Evolutionary conservation across 163 green algal species (phyloP).

Genomic region (Chlorella variabilis): DNA sequence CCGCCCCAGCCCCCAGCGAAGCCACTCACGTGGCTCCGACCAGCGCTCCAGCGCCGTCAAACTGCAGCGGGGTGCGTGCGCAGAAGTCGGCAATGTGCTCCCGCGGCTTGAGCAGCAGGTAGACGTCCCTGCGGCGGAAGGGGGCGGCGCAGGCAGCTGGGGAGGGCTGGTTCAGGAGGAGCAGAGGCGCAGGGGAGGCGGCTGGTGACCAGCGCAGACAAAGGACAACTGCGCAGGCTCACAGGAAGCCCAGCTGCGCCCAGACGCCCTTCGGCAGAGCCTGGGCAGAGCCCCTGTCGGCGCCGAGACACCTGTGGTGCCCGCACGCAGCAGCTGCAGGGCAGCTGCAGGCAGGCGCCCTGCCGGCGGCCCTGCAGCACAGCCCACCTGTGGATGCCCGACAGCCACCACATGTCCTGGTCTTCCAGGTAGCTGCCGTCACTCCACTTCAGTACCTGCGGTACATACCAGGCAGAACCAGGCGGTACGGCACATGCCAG

Average conservation of each 20-base stretch:
- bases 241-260: no score
- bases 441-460: conserved; percentile 89
- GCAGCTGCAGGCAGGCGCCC: background rate
- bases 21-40: conserved; percentile 40
- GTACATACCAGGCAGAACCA: background rate
- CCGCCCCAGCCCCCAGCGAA: no score
- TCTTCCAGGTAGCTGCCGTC: conserved; percentile 98
- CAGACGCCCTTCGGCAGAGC: no score
- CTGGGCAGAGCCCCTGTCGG: no score
- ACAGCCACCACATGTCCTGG: conserved; percentile 97
- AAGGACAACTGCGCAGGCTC: no score
- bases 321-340: no score
- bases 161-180: no score
- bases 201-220: no score
- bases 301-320: no score
- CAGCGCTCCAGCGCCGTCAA: conserved; percentile 39
- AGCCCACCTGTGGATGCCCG: conserved; percentile 75
- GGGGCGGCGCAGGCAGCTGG: no score
- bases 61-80: conserved; percentile 65
- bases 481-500: background rate
- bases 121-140: conserved; percentile 78
- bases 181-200: no score
- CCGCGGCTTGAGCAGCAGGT: conserved; percentile 77
- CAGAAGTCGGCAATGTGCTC: conserved; percentile 72
- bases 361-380: no score